Evolutionary conservation across 768 basidiomycete genomes (phyloP), one percentile per base, ranked within the genome.

Genomic region (Leccinum rimulosum): DNA sequence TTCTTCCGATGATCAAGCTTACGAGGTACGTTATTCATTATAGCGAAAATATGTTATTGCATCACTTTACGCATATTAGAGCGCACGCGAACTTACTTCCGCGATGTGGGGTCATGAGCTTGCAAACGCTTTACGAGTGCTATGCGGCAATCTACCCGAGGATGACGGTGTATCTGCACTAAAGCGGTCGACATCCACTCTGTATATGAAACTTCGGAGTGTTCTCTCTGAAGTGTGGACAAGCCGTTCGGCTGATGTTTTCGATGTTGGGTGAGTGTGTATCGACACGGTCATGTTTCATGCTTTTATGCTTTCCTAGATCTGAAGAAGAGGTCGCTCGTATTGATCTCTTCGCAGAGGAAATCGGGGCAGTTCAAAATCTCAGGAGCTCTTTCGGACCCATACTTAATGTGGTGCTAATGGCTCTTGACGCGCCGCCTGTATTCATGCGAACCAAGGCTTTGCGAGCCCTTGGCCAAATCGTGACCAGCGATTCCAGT

Each of bases 381-480:
- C 77, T 97, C 51, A 85, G 84, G 57, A 86, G 82, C 62, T 91
- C 91, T 3, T 95, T 96, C 71, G 85, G 90, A 48, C 87, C 91
- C 0, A 91, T 98, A 55, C 75, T 98, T 12, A 86, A 84, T 19
- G 85, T 89, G 36, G 86, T 97, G 31, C 71, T 98, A 19, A 76
- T 80, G 55, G 85, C 93, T 2, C 80, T 96, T 61, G 93, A 96
- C 66, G 90, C 91, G 0, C 83, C 91, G 4, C 84, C 87, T 4
- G 94, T 98, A 28, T 93, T 91, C 66, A 91, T 96, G 80, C 85
- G 97, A 33, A 95, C 95, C 0, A 98, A 98, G 71, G 96, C 96
- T 0, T 77, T 99, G 31, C 83, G 90, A 54, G 95, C 93, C 0
- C 79, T 98, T 4, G 91, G 94, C 4, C 86, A 93, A 67, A 90